phyloP scores from a whole-genome alignment of 106 monocot species.

The Phalaenopsis equestris region DNA sequence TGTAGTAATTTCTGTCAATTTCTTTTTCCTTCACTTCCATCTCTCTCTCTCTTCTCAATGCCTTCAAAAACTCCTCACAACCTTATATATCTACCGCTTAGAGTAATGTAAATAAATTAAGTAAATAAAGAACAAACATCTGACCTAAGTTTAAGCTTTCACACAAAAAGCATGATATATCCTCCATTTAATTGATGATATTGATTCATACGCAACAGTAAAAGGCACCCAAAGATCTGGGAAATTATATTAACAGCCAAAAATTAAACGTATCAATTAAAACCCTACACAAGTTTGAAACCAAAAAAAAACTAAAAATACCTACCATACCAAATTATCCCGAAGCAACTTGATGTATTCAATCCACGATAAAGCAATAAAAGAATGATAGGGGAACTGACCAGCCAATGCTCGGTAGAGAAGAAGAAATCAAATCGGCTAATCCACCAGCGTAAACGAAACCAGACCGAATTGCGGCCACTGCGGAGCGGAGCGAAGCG shows the following conservation, averaged over 20 bases:
- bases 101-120: background rate
- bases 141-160: background rate
- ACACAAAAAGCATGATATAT: background rate
- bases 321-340: background rate
- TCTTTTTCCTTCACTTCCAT: background rate
- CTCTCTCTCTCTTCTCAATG: background rate
- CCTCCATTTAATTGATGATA: background rate
- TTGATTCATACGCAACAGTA: background rate
- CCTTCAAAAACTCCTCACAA: background rate
- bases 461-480: background rate
- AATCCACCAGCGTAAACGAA: constrained; percentile 20
- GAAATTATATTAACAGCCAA: background rate
- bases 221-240: background rate
- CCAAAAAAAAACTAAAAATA: background rate
- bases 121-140: background rate
- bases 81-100: background rate
- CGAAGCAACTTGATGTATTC: background rate
- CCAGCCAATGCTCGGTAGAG: constrained; percentile 19
- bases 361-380: background rate
- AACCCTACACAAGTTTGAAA: background rate
- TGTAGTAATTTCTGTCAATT: background rate
- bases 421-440: constrained; percentile 19
- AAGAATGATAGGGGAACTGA: background rate
- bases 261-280: background rate
- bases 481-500: constrained; percentile 13